Conservation (phyloP, 2,329 filamentous ascomycete genomes). For the Sodiomyces alkalinus region DNA sequence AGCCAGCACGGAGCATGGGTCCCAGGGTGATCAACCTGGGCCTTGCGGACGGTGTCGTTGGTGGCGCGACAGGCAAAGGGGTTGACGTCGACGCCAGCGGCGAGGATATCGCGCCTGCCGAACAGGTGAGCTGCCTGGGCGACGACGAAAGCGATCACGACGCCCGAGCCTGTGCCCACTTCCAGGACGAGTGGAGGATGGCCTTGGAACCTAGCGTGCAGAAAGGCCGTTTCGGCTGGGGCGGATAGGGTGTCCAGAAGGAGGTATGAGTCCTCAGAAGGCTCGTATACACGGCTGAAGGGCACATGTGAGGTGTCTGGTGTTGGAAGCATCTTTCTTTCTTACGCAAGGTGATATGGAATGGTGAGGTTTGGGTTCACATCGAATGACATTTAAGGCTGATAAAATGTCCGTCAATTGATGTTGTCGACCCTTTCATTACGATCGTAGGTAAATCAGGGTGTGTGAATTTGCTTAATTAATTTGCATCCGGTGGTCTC, state of each 20-base stretch:
- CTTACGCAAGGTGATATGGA: too few relatives aligned
- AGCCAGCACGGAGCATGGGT: constrained; percentile 38
- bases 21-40: constrained; percentile 16
- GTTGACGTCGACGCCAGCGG: constrained; percentile 74
- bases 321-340: constrained; percentile 81
- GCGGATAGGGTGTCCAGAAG: constrained; percentile 83
- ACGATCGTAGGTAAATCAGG: too few relatives aligned
- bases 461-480: too few relatives aligned
- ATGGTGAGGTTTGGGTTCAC: background rate
- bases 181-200: constrained; percentile 58
- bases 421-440: too few relatives aligned
- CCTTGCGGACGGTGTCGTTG: constrained; percentile 45
- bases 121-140: constrained; percentile 63
- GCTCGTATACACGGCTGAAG: constrained; percentile 83
- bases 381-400: background rate
- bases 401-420: background rate
- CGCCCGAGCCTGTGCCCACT: constrained; percentile 80
- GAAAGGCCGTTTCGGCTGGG: constrained; percentile 49
- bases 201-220: constrained; percentile 43
- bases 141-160: constrained; percentile 78
- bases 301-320: constrained; percentile 85
- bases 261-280: constrained; percentile 89
- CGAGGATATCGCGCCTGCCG: constrained; percentile 52
- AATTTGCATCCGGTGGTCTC: too few relatives aligned
- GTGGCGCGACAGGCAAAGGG: constrained; percentile 68